These are phyloP conservation scores for Daphne laureola DNA, from an alignment of 441 rosid species.

Conservation along the genomic window DNA sequence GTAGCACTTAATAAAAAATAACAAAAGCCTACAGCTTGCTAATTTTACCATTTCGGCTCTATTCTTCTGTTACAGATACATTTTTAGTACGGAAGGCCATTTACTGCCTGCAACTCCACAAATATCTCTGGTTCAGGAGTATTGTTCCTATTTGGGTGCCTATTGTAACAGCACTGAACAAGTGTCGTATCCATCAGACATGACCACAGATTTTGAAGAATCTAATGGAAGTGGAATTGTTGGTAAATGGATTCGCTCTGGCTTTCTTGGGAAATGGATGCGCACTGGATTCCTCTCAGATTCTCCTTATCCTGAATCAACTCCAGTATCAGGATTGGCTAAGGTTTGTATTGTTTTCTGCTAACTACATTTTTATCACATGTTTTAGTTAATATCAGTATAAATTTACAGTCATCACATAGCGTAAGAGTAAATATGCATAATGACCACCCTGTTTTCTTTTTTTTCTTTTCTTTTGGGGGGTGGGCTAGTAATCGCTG, in stretches of 20 bases:
- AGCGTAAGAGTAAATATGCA: too few species aligned
- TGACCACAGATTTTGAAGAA: slow-evolving; percentile 30
- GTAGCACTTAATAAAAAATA: too few species aligned
- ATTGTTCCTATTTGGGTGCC: slow-evolving; percentile 82
- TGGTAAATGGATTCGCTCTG: slow-evolving; percentile 23
- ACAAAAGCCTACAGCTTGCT: slow-evolving; percentile 4
- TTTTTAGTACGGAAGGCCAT: slow-evolving; percentile 94
- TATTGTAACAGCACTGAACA: slow-evolving; percentile 49
- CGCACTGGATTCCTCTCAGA: slow-evolving; percentile 19
- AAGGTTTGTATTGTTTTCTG: slow-evolving; percentile 42
- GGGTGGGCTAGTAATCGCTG: too few species aligned
- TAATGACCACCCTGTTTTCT: too few species aligned
- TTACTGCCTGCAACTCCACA: slow-evolving; percentile 81
- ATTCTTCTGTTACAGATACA: slow-evolving; percentile 40
- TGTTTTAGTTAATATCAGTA: too few species aligned
- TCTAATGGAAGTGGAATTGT: slow-evolving; percentile 29
- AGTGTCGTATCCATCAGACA: slow-evolving; percentile 27
- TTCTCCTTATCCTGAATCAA: slow-evolving; percentile 38
- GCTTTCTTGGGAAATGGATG: slow-evolving; percentile 25
- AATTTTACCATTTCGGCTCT: not conserved
- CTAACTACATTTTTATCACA: not conserved
- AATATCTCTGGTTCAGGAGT: slow-evolving; percentile 76
- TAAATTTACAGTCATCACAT: too few species aligned
- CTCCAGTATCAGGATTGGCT: slow-evolving; percentile 51
- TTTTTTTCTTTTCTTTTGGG: too few species aligned